These are phyloP conservation scores for Goffeauzyma gilvescens DNA, from an alignment of 768 basidiomycete species.

Conservation along the genomic window DNA sequence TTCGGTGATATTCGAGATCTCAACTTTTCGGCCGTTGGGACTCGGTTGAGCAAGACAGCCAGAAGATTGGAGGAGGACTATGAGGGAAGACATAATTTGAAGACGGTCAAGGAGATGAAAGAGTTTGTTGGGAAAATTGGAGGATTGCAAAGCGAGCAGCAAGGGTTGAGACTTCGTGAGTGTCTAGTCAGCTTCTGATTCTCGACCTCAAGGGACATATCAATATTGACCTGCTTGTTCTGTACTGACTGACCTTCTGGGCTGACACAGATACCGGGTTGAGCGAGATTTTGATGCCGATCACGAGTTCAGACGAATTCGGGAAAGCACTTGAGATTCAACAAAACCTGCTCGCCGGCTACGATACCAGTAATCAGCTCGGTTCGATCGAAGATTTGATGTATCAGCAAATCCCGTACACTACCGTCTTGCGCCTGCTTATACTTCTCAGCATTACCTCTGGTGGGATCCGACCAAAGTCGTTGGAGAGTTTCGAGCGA, in stretches of 20 bases:
- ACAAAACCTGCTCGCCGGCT: conserved; percentile 90
- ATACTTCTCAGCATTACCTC: conserved; percentile 68
- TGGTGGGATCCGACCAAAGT: conserved; percentile 72
- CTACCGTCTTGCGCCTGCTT: conserved; percentile 54
- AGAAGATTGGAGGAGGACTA: conserved; percentile 77
- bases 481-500: conserved; percentile 68
- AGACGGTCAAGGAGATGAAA: conserved; percentile 73
- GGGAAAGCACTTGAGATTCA: conserved; percentile 85
- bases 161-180: conserved; percentile 71
- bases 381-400: conserved; percentile 78
- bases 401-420: conserved; percentile 58
- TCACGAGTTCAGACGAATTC: conserved; percentile 70
- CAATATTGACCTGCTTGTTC: background rate
- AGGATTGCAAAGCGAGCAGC: conserved; percentile 78
- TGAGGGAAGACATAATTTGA: conserved; percentile 69
- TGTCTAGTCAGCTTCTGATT: conserved; percentile 13
- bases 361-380: conserved; percentile 62
- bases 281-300: conserved; percentile 72
- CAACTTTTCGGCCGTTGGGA: conserved; percentile 79
- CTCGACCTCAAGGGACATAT: background rate
- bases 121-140: conserved; percentile 92
- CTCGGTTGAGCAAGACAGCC: conserved; percentile 59
- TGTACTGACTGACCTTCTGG: background rate
- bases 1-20: conserved; percentile 68
- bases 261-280: conserved; percentile 58